Evolutionary conservation across 768 basidiomycete species (phyloP).

Genomic region (Galerina sulciceps): DNA sequence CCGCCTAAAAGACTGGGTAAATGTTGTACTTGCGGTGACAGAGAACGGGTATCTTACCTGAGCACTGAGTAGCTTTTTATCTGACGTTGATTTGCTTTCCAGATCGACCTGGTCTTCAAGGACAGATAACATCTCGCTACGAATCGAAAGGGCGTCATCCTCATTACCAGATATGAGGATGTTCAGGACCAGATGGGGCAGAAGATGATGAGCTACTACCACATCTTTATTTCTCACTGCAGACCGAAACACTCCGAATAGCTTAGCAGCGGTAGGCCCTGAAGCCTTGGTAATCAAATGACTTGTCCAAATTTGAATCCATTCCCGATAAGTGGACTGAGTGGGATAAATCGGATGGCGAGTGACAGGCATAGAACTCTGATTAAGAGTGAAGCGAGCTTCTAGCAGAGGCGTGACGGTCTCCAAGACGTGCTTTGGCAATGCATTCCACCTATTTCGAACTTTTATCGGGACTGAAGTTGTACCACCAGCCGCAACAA

Average conservation of each 20-base stretch:
- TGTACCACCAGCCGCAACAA: constrained; percentile 58
- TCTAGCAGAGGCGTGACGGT: constrained; percentile 85
- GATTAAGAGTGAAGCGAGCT: constrained; percentile 60
- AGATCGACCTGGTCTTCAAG: constrained; percentile 84
- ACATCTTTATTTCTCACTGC: constrained; percentile 89
- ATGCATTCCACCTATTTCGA: constrained; percentile 74
- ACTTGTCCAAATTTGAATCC: constrained; percentile 90
- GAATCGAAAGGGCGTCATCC: constrained; percentile 65
- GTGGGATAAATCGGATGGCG: constrained; percentile 80
- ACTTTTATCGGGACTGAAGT: constrained; percentile 64
- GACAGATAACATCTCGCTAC: constrained; percentile 77
- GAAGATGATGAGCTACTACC: constrained; percentile 87
- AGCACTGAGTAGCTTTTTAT: constrained; percentile 91
- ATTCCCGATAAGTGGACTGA: constrained; percentile 88
- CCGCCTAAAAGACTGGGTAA: constrained; percentile 55
- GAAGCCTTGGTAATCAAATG: constrained; percentile 75
- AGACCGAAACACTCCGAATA: constrained; percentile 81
- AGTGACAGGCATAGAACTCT: constrained; percentile 40
- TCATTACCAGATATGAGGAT: constrained; percentile 78
- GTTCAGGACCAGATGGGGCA: constrained; percentile 91
- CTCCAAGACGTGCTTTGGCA: constrained; percentile 86
- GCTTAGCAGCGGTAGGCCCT: constrained; percentile 57
- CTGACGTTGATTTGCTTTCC: constrained; percentile 59
- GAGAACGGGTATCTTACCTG: constrained; percentile 58
- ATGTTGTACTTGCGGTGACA: not conserved